Base-by-base conservation (phyloP, 352 stramenopile genomes). In the Globisporangium alternatum region DNA sequence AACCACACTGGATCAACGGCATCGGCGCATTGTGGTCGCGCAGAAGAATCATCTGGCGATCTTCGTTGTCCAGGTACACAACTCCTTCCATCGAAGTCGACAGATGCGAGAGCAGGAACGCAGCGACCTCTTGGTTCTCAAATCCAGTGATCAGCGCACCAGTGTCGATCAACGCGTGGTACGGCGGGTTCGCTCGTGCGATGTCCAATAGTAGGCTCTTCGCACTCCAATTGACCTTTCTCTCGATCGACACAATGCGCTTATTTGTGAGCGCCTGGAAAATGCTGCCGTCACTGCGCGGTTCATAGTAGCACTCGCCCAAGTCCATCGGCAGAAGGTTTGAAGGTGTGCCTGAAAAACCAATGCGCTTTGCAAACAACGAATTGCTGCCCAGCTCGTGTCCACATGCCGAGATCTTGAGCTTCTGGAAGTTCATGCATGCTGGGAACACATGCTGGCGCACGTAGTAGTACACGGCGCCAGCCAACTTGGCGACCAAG, bases 241-340 rank as follows among this genome's bases (percentile, higher is more conserved):
- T 78, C 57, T 95, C 84, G 17, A 95, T 78, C 5, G 85, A 90
- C 48, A 93, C 87, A 22, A 99, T 98, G 22, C 81, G 80, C 37
- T 93, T 76, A 66, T 95, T 97, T 7, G 97, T 99, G 35, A 99
- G 79, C 37, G 95, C 97, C 67, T 98, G 78, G 69, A 99, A 96
- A 77, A 99, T 99, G 64, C 98, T 98, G 48, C 97, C 98, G 70
- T 99, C 98, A 56, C 98, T 98, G 47, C 97, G 95, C 51, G 97
- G 95, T 66, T 99, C 98, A 66, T 99, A 99, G 62, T 97, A 94
- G 66, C 98, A 99, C 59, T 98, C 93, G 31, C 97, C 97, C 56
- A 99, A 75, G 83, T 99, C 98, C 77, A 99, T 95, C 19, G 98
- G 98, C 19, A 99, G 72, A 47, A 99, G 75, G 77, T 99, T 98